Conservation (phyloP, 1,284 basidiomycete genomes). For the Cystobasidium pallidum region DNA sequence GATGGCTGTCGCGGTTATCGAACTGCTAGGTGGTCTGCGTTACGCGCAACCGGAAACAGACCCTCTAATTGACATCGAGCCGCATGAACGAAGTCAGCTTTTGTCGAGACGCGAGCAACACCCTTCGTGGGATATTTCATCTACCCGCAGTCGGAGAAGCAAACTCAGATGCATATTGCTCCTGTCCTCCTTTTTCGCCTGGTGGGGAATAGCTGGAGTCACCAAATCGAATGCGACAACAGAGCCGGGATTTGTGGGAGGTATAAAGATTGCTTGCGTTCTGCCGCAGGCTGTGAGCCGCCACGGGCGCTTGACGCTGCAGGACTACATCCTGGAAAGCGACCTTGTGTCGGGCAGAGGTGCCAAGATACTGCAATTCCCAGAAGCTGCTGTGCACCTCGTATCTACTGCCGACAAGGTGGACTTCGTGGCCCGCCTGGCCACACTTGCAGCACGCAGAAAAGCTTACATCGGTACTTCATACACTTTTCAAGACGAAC, state of each 20-base stretch:
- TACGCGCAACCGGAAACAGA: not conserved
- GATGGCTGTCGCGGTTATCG: slow-evolving; percentile 14
- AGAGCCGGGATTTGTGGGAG: not conserved
- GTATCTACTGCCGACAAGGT: not conserved
- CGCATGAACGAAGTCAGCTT: slow-evolving; percentile 1
- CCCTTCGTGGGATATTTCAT: not conserved
- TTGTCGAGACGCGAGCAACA: not conserved
- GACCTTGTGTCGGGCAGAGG: slow-evolving; percentile 23
- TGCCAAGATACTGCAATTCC: slow-evolving; percentile 33
- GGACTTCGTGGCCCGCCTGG: not conserved
- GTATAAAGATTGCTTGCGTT: slow-evolving; percentile 16
- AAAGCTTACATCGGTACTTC: slow-evolving; percentile 19
- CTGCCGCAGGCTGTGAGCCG: slow-evolving; percentile 7
- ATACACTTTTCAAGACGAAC: slow-evolving; percentile 11
- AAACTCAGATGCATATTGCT: not conserved
- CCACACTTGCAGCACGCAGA: slow-evolving; percentile 6
- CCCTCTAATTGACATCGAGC: slow-evolving; percentile 14
- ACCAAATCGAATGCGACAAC: not conserved
- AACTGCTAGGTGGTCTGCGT: not conserved
- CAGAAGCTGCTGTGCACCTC: slow-evolving; percentile 20
- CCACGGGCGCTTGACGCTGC: not conserved
- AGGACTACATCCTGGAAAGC: slow-evolving; percentile 22
- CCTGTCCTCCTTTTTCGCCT: not conserved
- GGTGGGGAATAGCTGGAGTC: slow-evolving; percentile 10
- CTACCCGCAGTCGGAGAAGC: not conserved